Evolutionary conservation across 1,284 basidiomycete genomes (phyloP), one percentile per base, ranked within the genome.

Genomic region (Sporisorium sorghi): DNA sequence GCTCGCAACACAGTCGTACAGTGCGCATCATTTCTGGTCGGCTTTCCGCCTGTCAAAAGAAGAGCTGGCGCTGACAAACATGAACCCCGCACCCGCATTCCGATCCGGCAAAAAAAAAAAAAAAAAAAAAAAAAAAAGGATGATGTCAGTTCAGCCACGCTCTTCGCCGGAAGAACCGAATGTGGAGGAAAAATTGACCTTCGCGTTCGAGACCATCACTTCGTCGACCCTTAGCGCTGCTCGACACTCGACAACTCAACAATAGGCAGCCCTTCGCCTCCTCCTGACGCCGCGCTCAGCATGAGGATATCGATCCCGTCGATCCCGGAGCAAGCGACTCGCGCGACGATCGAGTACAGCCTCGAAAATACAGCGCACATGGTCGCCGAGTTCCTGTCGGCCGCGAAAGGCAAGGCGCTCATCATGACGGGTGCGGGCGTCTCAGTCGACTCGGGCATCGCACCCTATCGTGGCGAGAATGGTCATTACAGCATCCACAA

Each of bases 291-390:
- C 3, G 37, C 37, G 17, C n/a, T n/a, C 39, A 53, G 4, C 12
- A 82, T 84, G 79, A 67, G 79, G 44, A 80, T 84, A 61, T 80
- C 78, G 24, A 84, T 84, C 53, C 83, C 83, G 2, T 78, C 78
- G 8, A 77, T 84, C 30, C 82, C 83, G 0, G 57, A 73, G 33
- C 62, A 64, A 33, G 61, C 74, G 17, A 52, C 56, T 9, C 48
- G 70, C 14, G 50, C 54, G 2, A 56, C 52, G 2, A 72, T 75
- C 24, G 72, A 77, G 17, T 67, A 67, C 33, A 78, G 53, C 14
- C 39, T 84, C 5, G 58, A 66, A 15, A 54, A 67, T 39, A 79
- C 76, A 2, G 54, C 76, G 4, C 58, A 74, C 17, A 42, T 65
- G 30, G 58, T 84, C 3, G 65, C 73, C 6, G 58, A 61, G 12